A percentile compares a stretch with the other conserved stretches of the same genome.
Conservation (phyloP, 208 protist genomes). For the Acanthamoeba castellanii region DNA sequence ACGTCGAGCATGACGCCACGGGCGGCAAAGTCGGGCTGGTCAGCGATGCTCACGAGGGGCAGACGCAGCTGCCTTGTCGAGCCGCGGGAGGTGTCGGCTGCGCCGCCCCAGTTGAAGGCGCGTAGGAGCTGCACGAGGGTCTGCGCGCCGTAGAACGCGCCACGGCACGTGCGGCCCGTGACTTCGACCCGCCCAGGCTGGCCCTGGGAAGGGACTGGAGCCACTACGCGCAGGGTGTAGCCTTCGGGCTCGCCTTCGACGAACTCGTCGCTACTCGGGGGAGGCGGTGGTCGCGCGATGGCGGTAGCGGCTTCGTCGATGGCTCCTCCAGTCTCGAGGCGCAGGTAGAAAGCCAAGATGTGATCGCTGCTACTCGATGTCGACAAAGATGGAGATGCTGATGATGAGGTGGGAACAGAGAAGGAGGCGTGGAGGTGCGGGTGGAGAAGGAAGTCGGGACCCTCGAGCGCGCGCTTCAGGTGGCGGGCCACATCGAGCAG, state of each 20-base stretch:
- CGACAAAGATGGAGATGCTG: background rate
- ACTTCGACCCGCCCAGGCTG: background rate
- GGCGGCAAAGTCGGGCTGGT: slow-evolving; percentile 53
- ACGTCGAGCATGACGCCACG: slow-evolving; percentile 70
- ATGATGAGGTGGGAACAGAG: background rate
- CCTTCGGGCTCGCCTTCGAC: background rate
- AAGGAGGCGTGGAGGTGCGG: background rate
- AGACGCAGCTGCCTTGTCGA: background rate
- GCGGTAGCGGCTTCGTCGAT: background rate
- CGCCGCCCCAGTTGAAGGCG: background rate
- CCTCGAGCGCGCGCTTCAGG: background rate
- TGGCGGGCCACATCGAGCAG: background rate
- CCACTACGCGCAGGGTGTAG: slow-evolving; percentile 12
- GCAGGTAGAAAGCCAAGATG: background rate
- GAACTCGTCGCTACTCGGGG: background rate
- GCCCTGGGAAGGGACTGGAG: background rate
- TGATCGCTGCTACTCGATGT: background rate
- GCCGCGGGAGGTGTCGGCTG: too few species aligned
- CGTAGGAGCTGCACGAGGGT: slow-evolving; percentile 37
- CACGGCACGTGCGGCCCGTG: slow-evolving; percentile 44
- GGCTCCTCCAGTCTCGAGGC: background rate
- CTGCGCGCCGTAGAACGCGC: slow-evolving; percentile 51
- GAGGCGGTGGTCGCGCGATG: background rate
- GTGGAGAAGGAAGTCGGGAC: background rate
- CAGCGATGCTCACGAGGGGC: slow-evolving; percentile 52